phyloP scores from a whole-genome alignment of 1,139 yeast species.

The Pichia sp. region DNA sequence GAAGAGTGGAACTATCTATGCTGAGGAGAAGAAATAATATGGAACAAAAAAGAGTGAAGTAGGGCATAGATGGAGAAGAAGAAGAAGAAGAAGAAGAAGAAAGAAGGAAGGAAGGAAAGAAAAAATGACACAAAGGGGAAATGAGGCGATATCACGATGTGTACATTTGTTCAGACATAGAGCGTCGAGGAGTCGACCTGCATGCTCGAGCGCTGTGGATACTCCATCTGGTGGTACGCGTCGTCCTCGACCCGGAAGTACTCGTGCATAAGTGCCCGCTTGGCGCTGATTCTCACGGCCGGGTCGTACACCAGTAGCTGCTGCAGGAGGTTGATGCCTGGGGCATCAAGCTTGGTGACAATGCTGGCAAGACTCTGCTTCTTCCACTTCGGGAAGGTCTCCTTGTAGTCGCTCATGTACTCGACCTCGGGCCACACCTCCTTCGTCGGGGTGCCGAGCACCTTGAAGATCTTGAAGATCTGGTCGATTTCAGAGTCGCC shows the following conservation, averaged over 20 bases:
- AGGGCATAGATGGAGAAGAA: neutral
- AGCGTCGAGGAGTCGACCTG: conserved; percentile 34
- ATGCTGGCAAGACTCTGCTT: conserved; percentile 64
- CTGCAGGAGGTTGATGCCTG: conserved; percentile 79
- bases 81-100: neutral
- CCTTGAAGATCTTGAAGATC: conserved; percentile 87
- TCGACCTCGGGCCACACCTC: conserved; percentile 96
- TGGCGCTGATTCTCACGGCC: conserved; percentile 89
- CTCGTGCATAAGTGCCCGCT: conserved; percentile 85
- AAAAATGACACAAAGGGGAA: no score
- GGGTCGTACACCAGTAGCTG: conserved; percentile 88
- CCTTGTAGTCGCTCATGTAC: conserved; percentile 88
- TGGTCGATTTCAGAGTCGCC: conserved; percentile 98
- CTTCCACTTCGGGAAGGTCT: conserved; percentile 94
- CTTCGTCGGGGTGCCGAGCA: conserved; percentile 93
- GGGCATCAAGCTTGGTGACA: conserved; percentile 77
- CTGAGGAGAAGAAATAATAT: neutral
- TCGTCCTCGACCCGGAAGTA: conserved; percentile 64
- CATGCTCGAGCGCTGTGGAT: conserved; percentile 34
- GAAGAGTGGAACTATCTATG: neutral
- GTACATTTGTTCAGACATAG: conserved; percentile 26
- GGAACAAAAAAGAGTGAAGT: neutral
- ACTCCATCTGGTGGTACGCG: conserved; percentile 25
- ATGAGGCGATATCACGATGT: neutral
- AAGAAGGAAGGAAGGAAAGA: neutral